A percentile compares a stretch with the other conserved stretches of the same genome.
Evolutionary conservation across 164 flowering plant species (phyloP).

Genomic region (Kingdonia uniflora): DNA sequence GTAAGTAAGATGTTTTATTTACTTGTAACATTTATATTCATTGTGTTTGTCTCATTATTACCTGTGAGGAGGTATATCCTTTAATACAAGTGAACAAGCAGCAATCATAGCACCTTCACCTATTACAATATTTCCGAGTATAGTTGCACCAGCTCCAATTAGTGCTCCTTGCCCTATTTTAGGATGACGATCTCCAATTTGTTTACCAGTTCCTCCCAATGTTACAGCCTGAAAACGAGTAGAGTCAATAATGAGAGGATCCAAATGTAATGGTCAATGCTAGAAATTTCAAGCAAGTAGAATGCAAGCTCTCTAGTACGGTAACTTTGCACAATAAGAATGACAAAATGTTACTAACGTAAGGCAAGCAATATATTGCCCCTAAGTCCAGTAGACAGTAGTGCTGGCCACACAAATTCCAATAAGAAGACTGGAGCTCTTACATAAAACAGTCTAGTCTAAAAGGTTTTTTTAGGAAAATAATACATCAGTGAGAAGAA

Average conservation of each 20-base stretch:
- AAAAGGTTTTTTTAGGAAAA: too few relatives aligned
- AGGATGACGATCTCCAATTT: constrained; percentile 74
- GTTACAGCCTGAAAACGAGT: constrained; percentile 53
- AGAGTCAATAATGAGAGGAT: background rate
- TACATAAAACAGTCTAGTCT: too few relatives aligned
- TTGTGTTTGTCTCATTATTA: constrained; percentile 8
- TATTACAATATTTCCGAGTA: constrained; percentile 73
- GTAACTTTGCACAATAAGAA: too few relatives aligned
- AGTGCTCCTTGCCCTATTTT: constrained; percentile 68
- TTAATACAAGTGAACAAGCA: constrained; percentile 76
- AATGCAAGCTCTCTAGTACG: background rate
- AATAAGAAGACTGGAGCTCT: too few relatives aligned
- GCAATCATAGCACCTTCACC: constrained; percentile 89
- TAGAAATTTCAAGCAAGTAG: background rate
- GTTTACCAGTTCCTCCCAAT: constrained; percentile 73
- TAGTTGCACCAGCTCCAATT: constrained; percentile 59
- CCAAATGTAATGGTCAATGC: background rate
- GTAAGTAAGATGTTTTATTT: too few relatives aligned
- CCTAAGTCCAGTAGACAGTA: too few relatives aligned
- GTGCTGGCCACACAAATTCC: too few relatives aligned
- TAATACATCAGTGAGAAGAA: too few relatives aligned
- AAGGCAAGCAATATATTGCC: too few relatives aligned
- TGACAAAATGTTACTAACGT: too few relatives aligned
- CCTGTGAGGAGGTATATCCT: constrained; percentile 71
- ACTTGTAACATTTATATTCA: too few relatives aligned